phyloP scores from a whole-genome alignment of 2,329 filamentous ascomycete genomes.

The Juglanconis sp. region DNA sequence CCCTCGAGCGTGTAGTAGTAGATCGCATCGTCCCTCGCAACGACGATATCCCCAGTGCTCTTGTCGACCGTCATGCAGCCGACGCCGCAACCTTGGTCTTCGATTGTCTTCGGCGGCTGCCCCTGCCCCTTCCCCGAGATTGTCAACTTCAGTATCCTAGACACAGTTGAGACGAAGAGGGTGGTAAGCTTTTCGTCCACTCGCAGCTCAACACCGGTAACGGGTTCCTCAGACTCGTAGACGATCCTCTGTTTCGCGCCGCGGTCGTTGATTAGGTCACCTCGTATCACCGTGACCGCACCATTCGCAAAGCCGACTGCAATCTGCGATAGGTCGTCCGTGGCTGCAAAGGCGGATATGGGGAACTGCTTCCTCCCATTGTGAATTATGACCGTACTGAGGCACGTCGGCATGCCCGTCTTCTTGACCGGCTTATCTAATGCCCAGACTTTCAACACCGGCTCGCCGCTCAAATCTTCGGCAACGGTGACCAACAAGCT shows the following conservation, averaged over 20 bases:
- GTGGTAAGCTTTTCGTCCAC: constrained; percentile 63
- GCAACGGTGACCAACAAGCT: constrained; percentile 80
- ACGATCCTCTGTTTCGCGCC: constrained; percentile 92
- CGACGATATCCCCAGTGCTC: constrained; percentile 76
- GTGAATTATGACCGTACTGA: constrained; percentile 80
- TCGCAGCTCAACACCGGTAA: constrained; percentile 82
- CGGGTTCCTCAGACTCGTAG: constrained; percentile 93
- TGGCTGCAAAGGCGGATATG: constrained; percentile 85
- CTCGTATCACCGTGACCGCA: constrained; percentile 86
- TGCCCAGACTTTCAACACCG: constrained; percentile 94
- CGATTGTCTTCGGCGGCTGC: constrained; percentile 80
- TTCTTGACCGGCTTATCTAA: constrained; percentile 93
- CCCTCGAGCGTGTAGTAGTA: constrained; percentile 89
- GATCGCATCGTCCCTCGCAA: constrained; percentile 92
- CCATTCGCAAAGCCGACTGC: constrained; percentile 96
- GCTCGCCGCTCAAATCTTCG: constrained; percentile 85
- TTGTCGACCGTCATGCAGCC: constrained; percentile 91
- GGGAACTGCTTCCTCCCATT: constrained; percentile 92
- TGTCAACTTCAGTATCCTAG: constrained; percentile 78
- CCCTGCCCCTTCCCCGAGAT: constrained; percentile 88
- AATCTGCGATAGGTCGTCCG: constrained; percentile 86
- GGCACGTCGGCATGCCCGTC: constrained; percentile 81
- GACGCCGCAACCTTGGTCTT: constrained; percentile 86
- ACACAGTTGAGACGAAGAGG: constrained; percentile 89
- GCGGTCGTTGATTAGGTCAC: constrained; percentile 91